Evolutionary conservation across 352 stramenopile species (phyloP).

Genomic region (Phytophthora pinifolia): DNA sequence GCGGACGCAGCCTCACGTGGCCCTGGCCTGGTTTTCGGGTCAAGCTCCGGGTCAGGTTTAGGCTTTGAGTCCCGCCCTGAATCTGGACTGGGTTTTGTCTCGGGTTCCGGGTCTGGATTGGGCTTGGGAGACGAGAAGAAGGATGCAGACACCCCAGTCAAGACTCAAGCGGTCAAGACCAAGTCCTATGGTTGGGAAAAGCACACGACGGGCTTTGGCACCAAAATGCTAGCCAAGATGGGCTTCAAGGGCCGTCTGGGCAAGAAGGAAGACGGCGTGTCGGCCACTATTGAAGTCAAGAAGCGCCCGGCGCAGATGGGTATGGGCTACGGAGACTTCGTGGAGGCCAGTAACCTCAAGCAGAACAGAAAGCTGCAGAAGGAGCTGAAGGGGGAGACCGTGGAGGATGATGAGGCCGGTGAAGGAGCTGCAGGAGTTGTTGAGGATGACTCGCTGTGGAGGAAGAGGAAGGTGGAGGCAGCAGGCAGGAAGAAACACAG

Average conservation of each 20-base stretch:
- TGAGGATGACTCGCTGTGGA: conserved; percentile 82
- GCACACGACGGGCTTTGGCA: conserved; percentile 96
- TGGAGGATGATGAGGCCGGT: conserved; percentile 35
- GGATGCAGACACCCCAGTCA: conserved; percentile 2
- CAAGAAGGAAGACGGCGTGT: conserved; percentile 93
- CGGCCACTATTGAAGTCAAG: conserved; percentile 92
- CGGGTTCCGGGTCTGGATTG: conserved; percentile 21
- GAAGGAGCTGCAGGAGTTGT: conserved; percentile 28
- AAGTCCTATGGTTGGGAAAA: conserved; percentile 91
- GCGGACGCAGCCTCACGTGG: conserved; percentile 8
- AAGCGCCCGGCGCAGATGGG: conserved; percentile 92
- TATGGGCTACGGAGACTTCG: conserved; percentile 94
- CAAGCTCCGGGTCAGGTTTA: neutral
- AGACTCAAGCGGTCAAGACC: conserved; percentile 8
- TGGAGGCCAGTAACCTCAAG: conserved; percentile 91
- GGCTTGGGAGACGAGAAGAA: conserved; percentile 8
- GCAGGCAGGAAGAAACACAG: conserved; percentile 46
- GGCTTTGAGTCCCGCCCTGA: neutral
- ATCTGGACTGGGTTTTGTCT: conserved; percentile 19
- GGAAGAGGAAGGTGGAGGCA: conserved; percentile 60
- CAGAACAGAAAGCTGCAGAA: conserved; percentile 92
- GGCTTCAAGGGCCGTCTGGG: conserved; percentile 94
- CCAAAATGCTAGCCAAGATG: conserved; percentile 96
- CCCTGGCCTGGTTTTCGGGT: conserved; percentile 5
- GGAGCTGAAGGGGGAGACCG: conserved; percentile 84